Base-by-base conservation (phyloP, 495 filamentous ascomycete species). In the Staphylotrichum tortipilum region DNA sequence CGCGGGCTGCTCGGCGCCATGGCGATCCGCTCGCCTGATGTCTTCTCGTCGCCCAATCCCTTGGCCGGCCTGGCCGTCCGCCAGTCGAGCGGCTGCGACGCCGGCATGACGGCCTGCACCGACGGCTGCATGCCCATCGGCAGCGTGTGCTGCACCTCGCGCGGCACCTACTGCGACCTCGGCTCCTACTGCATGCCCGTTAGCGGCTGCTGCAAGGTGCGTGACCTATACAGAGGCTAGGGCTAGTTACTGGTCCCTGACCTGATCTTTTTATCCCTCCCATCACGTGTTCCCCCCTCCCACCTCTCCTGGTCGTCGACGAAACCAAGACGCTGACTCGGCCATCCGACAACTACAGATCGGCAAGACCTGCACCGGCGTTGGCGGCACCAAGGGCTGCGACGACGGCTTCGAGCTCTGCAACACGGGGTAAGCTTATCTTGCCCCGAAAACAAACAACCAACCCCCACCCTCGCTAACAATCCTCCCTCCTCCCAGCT, bases 151-250 rank as follows among this genome's bases (percentile, higher is more conserved):
- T 49, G 47, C 47, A 14, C 38, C 14, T 5, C 17, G 47, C 15
- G n/a, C 10, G 12, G 19, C 17, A 14, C 21, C 10, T 60, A 45
- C 50, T 62, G 59, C 48, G 48, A 53, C 15, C n/a, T 30, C 4
- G 57, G 57, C 23, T 33, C 53, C 31, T 55, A 56, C 47, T 62
- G 59, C 54, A 55, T 43, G 44, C 3, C 33, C 15, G 28, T 33
- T 7, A 36, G 38, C 18, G 46, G 42, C 17, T 62, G 59, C 39
- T 62, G 59, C 28, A 50, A 43, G 23, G 45, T 55, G 21, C 11
- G 42, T 38, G 12, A 4, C 1, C 8, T 17, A 28, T 28, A 10
- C 26, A n/a, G n/a, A n/a, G n/a, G n/a, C n/a, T n/a, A n/a, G n/a
- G n/a, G n/a, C n/a, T n/a, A n/a, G n/a, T n/a, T n/a, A n/a, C 26